phyloP scores from a whole-genome alignment of 169 alveolate species.

The Eimeria mitis region DNA sequence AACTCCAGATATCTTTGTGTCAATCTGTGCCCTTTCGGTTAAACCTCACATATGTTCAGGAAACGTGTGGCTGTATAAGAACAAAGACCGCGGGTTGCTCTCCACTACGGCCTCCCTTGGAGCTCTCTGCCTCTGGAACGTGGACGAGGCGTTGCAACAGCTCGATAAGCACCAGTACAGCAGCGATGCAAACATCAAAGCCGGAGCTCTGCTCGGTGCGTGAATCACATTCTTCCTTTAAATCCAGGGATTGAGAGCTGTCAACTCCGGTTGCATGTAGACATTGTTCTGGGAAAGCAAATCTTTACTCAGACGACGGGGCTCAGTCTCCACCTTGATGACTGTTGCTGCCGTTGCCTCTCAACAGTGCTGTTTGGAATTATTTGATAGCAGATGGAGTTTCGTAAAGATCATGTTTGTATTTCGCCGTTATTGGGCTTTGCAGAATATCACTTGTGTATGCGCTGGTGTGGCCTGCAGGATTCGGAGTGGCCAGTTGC shows the following conservation, averaged over 20 bases:
- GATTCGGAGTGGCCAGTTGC: slow-evolving; percentile 88
- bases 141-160: slow-evolving; percentile 98
- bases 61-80: slow-evolving; percentile 96
- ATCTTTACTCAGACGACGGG: not conserved
- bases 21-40: not conserved
- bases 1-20: not conserved
- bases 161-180: slow-evolving; percentile 97
- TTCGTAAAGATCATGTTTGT: not conserved
- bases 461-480: slow-evolving; percentile 83
- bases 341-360: not conserved
- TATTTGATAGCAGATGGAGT: not conserved
- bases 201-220: slow-evolving; percentile 94
- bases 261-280: slow-evolving; percentile 38
- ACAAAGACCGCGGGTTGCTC: slow-evolving; percentile 96
- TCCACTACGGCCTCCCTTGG: slow-evolving; percentile 98
- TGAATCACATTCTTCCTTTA: slow-evolving; percentile 88
- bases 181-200: slow-evolving; percentile 95
- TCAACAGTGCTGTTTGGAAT: not conserved
- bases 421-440: not conserved
- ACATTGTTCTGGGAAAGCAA: not conserved
- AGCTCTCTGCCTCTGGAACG: slow-evolving; percentile 98
- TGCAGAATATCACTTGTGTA: not conserved
- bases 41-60: slow-evolving; percentile 69
- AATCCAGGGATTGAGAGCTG: not conserved
- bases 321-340: not conserved